Evolutionary conservation across 495 filamentous ascomycete genomes (phyloP), one percentile per base, ranked within the genome.

Genomic region (Penicillium maclennaniae): DNA sequence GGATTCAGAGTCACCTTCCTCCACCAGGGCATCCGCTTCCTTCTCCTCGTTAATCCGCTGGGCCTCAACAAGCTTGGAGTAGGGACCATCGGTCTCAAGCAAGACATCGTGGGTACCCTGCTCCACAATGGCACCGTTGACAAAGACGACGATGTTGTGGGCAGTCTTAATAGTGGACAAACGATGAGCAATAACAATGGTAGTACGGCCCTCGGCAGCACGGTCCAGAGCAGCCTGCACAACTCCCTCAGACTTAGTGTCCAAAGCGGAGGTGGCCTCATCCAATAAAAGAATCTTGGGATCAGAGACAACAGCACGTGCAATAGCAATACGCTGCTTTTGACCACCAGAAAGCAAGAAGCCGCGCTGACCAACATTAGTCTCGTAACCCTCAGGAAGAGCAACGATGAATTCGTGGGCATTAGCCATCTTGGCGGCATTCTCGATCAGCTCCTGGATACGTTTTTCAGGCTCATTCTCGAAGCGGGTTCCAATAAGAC

Each of bases 211-310:
- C 56, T 87, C 79, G 12, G 91, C 82, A 36, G 91, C 93, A 43
- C 80, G 85, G 59, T 97, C 92, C 19, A 98, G 78, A 16, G 93
- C 93, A 38, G 88, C 88, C 70, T 98, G 93, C 0, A 98, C 93
- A 6, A 96, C 88, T 28, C 89, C 90, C 72, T 98, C 93, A 14
- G 89, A 91, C 63, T 91, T 93, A 44, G 93, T 96, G 67, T 98
- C 93, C n/a, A 98, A 78, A 2, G 91, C 91, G 26, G 86, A 89
- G 1, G 93, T 98, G 19, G 93, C 93, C 69, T 98, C 93, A 61
- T 98, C 93, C 15, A 98, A 83, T 3, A 98, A 74, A 0, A 98
- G 78, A 61, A 98, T 90, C 74, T 93, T 95, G n/a, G 93, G 93
- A 64, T 98, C 87, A 42, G 85, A 89, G 25, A 97, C 89, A 49